phyloP scores from a whole-genome alignment of 2,329 filamentous ascomycete genomes.

The Pestalotiopsis sp. region DNA sequence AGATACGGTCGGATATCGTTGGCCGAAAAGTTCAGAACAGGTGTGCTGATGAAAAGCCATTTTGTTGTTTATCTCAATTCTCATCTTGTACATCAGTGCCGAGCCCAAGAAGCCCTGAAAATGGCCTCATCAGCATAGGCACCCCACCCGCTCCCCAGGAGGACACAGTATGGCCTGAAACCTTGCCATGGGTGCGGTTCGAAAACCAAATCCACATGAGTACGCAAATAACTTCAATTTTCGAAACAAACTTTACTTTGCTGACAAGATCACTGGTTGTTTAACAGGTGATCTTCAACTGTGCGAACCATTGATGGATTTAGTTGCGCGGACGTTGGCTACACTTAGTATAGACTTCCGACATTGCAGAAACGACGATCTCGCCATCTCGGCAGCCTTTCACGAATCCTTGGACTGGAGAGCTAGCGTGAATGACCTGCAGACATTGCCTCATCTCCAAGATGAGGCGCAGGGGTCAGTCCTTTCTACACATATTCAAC shows the following conservation, averaged over 20 bases:
- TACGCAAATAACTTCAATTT: background rate
- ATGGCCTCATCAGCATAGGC: background rate
- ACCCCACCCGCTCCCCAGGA: background rate
- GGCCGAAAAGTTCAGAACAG: background rate
- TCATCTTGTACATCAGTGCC: background rate
- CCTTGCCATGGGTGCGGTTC: background rate
- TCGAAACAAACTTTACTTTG: no score
- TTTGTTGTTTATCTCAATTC: background rate
- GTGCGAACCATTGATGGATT: background rate
- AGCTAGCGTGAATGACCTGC: background rate
- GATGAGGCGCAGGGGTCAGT: background rate
- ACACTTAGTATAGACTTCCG: background rate
- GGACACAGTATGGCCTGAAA: background rate
- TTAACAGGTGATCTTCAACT: background rate
- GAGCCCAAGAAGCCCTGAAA: background rate
- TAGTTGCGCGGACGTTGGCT: background rate
- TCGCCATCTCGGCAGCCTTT: background rate
- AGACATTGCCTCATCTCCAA: background rate
- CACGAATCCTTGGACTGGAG: background rate
- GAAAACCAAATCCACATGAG: background rate
- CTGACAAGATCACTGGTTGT: background rate
- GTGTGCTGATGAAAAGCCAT: background rate
- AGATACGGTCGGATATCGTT: background rate
- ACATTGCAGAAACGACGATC: background rate
- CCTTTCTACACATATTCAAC: background rate